Evolutionary conservation across 2,329 filamentous ascomycete species (phyloP).

Genomic region (Fusarium neocosmosporiellum): DNA sequence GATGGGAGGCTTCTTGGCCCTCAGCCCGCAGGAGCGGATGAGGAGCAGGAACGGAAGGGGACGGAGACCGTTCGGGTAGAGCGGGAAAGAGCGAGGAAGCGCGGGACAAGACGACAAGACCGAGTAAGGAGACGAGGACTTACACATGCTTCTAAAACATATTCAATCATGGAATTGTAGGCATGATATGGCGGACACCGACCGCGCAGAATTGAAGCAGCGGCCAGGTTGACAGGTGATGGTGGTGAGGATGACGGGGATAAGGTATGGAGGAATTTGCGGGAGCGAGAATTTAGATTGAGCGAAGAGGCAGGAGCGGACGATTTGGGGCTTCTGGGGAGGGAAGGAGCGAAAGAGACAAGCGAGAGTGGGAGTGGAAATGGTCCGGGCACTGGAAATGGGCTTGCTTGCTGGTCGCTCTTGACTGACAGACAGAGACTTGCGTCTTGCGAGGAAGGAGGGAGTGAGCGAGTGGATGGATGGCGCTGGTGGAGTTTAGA

Average conservation of each 20-base stretch:
- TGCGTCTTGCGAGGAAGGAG: neutral
- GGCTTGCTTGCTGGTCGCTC: slow-evolving; percentile 15
- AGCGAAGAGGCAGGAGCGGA: slow-evolving; percentile 32
- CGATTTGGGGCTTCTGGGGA: slow-evolving; percentile 26
- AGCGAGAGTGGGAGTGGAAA: slow-evolving; percentile 39
- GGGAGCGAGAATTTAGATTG: slow-evolving; percentile 33
- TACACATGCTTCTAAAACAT: slow-evolving; percentile 59
- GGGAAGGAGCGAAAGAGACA: slow-evolving; percentile 37
- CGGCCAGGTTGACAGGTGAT: slow-evolving; percentile 27
- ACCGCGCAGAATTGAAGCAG: slow-evolving; percentile 42
- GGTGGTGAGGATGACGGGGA: slow-evolving; percentile 5
- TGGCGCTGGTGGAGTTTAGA: slow-evolving; percentile 10
- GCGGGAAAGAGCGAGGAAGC: slow-evolving; percentile 15
- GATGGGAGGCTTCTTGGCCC: slow-evolving; percentile 43
- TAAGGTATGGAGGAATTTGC: slow-evolving; percentile 8
- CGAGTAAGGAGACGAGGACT: slow-evolving; percentile 37
- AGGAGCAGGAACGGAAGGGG: slow-evolving; percentile 22
- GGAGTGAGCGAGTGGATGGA: neutral
- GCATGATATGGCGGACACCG: slow-evolving; percentile 50
- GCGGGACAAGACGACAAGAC: slow-evolving; percentile 6
- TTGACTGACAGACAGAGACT: neutral
- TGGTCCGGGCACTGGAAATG: slow-evolving; percentile 32
- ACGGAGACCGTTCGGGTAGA: slow-evolving; percentile 16
- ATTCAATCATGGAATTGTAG: slow-evolving; percentile 48
- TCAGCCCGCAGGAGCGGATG: slow-evolving; percentile 31